These are phyloP conservation scores for Biscogniauxia mediterranea DNA, from an alignment of 2,329 filamentous ascomycete genomes.

Conservation along the genomic window DNA sequence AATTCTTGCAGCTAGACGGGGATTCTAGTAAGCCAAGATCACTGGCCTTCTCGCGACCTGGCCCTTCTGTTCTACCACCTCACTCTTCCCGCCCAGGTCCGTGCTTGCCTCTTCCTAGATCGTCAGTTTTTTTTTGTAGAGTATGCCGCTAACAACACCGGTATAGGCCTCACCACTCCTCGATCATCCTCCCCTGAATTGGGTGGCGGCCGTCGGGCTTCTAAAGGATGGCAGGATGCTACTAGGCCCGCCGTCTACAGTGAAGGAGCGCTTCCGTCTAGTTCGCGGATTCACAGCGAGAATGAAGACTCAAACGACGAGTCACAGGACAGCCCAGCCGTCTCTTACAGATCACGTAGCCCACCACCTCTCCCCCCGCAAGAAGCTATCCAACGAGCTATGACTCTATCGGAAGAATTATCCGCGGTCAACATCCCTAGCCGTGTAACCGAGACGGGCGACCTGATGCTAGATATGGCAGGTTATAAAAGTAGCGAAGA, in stretches of 20 bases:
- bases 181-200: slow-evolving; percentile 53
- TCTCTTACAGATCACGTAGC: slow-evolving; percentile 66
- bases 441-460: slow-evolving; percentile 86
- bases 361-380: slow-evolving; percentile 69
- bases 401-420: slow-evolving; percentile 81
- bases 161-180: slow-evolving; percentile 49
- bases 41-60: slow-evolving; percentile 42
- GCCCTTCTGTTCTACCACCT: slow-evolving; percentile 40
- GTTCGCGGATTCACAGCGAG: slow-evolving; percentile 37
- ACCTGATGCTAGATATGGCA: slow-evolving; percentile 97
- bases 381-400: slow-evolving; percentile 80
- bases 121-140: slow-evolving; percentile 1
- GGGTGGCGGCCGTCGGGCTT: slow-evolving; percentile 43
- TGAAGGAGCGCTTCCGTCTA: slow-evolving; percentile 52
- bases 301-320: slow-evolving; percentile 36
- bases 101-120: slow-evolving; percentile 1
- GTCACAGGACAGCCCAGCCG: slow-evolving; percentile 36
- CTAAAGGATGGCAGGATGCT: slow-evolving; percentile 50
- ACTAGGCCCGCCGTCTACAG: slow-evolving; percentile 46
- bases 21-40: slow-evolving; percentile 38
- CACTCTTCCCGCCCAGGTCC: slow-evolving; percentile 18
- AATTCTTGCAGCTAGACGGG: slow-evolving; percentile 64
- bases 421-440: slow-evolving; percentile 89
- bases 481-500: slow-evolving; percentile 94
- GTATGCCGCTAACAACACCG: slow-evolving; percentile 6